These are phyloP conservation scores for Mollisia scopiformis DNA, from an alignment of 2,329 filamentous ascomycete genomes.

Conservation along the genomic window DNA sequence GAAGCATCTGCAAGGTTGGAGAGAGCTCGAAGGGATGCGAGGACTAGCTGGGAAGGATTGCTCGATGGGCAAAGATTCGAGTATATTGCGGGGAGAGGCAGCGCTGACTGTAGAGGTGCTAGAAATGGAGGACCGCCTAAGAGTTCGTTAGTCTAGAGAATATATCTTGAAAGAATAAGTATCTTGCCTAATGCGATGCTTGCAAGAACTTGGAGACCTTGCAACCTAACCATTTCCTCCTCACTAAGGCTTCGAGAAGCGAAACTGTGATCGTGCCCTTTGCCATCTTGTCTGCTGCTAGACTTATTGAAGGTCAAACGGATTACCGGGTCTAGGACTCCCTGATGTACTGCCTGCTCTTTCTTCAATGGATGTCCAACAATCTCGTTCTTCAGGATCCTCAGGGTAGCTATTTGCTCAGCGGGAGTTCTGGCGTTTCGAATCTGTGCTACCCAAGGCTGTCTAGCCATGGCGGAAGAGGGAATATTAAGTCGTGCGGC, in stretches of 20 bases:
- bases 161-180: neutral
- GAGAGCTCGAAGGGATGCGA: constrained; percentile 75
- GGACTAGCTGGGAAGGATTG: constrained; percentile 66
- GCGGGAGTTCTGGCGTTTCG: constrained; percentile 53
- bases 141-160: constrained; percentile 16
- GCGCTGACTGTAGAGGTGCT: constrained; percentile 69
- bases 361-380: constrained; percentile 89
- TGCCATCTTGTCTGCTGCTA: constrained; percentile 47
- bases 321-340: constrained; percentile 66
- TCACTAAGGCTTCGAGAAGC: constrained; percentile 48
- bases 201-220: constrained; percentile 82
- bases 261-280: constrained; percentile 50
- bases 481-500: constrained; percentile 4
- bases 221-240: constrained; percentile 70
- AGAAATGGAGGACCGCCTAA: constrained; percentile 83
- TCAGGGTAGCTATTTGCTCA: constrained; percentile 64
- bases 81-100: constrained; percentile 71
- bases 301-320: constrained; percentile 48
- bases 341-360: constrained; percentile 73
- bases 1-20: constrained; percentile 72
- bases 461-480: constrained; percentile 31
- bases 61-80: constrained; percentile 67
- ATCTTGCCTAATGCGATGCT: constrained; percentile 80
- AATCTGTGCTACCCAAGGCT: constrained; percentile 60
- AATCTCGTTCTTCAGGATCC: constrained; percentile 83